Conservation (phyloP, 495 filamentous ascomycete genomes). For the Penicillium flavigenum region DNA sequence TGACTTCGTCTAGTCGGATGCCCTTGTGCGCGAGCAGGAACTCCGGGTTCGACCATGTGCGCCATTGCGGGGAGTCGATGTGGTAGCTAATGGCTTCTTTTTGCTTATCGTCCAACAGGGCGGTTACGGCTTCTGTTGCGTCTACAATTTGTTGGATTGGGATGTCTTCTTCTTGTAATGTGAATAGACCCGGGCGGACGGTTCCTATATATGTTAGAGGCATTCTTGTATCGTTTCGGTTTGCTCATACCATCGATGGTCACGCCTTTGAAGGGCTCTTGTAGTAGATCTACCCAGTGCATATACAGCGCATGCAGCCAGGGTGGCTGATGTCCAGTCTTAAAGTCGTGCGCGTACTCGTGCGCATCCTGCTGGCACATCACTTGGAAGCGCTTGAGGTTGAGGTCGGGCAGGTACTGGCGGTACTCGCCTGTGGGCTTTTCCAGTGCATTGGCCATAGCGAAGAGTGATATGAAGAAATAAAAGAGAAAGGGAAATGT, state of each 20-base stretch:
- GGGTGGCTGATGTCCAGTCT: constrained; percentile 57
- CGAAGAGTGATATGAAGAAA: not conserved
- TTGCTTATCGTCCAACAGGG: constrained; percentile 48
- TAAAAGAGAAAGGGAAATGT: not conserved
- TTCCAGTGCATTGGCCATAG: constrained; percentile 14
- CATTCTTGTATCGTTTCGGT: constrained; percentile 13
- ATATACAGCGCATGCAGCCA: constrained; percentile 67
- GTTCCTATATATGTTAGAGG: constrained; percentile 36
- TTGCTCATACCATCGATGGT: constrained; percentile 60
- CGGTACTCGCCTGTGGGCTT: constrained; percentile 50
- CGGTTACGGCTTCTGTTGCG: constrained; percentile 45
- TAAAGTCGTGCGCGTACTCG: constrained; percentile 62
- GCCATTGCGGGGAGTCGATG: constrained; percentile 69
- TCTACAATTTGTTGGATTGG: constrained; percentile 56
- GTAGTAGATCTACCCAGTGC: constrained; percentile 63
- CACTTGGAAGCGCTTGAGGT: constrained; percentile 57
- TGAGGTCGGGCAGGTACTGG: constrained; percentile 61
- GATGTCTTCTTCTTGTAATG: constrained; percentile 59
- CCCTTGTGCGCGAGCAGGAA: constrained; percentile 63
- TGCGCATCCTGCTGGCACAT: constrained; percentile 63
- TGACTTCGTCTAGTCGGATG: constrained; percentile 62
- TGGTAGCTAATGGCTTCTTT: constrained; percentile 51
- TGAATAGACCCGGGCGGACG: constrained; percentile 57
- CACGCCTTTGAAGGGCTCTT: constrained; percentile 70
- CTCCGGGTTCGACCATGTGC: constrained; percentile 75